Conservation (phyloP, 805 yeast genomes). For the Babjeviella inositovora region DNA sequence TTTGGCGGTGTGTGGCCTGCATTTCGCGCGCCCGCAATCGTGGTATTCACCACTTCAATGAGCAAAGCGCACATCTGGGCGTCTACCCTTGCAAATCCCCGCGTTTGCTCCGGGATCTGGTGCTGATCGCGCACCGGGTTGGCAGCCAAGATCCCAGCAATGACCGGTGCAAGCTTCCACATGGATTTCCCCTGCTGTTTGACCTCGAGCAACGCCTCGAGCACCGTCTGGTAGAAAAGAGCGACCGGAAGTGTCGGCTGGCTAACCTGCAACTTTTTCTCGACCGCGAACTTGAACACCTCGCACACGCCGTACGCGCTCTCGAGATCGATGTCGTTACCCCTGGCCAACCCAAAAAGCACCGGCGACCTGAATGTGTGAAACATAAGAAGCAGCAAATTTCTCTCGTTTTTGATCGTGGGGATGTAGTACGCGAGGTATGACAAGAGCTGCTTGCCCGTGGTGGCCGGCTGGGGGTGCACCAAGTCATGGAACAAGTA, state of each 20-base stretch:
- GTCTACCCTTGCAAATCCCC: slow-evolving; percentile 20
- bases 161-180: slow-evolving; percentile 26
- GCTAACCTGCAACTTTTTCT: slow-evolving; percentile 23
- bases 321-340: slow-evolving; percentile 7
- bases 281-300: slow-evolving; percentile 25
- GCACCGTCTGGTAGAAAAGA: slow-evolving; percentile 16
- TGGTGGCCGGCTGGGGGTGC: slow-evolving; percentile 12
- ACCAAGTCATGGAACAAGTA: slow-evolving; percentile 14
- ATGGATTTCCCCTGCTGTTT: slow-evolving; percentile 13
- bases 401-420: slow-evolving; percentile 22
- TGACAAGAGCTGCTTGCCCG: slow-evolving; percentile 16
- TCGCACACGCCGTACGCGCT: slow-evolving; percentile 23
- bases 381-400: slow-evolving; percentile 17
- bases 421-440: slow-evolving; percentile 27
- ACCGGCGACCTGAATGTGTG: slow-evolving; percentile 18
- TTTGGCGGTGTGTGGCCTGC: slow-evolving; percentile 7
- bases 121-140: slow-evolving; percentile 13
- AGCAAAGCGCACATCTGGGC: slow-evolving; percentile 10
- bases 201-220: slow-evolving; percentile 14
- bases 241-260: slow-evolving; percentile 24
- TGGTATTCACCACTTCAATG: slow-evolving; percentile 9
- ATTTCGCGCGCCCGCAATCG: slow-evolving; percentile 2
- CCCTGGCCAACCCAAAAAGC: slow-evolving; percentile 8
- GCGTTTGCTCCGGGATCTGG: slow-evolving; percentile 11
- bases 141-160: slow-evolving; percentile 22